phyloP scores from a whole-genome alignment of 768 basidiomycete species.

The Tylopilus rubrobrunneus region DNA sequence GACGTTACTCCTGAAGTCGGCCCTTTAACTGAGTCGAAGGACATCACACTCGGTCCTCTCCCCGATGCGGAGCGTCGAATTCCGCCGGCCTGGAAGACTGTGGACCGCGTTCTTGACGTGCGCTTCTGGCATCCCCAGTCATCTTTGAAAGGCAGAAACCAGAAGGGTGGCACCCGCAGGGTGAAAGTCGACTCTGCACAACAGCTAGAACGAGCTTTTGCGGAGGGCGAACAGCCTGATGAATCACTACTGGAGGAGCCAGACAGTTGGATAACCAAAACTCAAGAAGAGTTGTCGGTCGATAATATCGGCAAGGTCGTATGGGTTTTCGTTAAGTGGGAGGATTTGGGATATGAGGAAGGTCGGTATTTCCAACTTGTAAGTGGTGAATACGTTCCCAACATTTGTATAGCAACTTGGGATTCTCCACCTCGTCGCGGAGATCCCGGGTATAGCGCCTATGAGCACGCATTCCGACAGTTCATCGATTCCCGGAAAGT shows the following conservation, averaged over 20 bases:
- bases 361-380: slow-evolving; percentile 41
- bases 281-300: slow-evolving; percentile 41
- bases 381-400: background rate
- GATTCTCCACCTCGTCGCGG: slow-evolving; percentile 74
- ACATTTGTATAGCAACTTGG: slow-evolving; percentile 67
- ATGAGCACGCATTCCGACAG: slow-evolving; percentile 58
- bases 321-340: slow-evolving; percentile 92
- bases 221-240: slow-evolving; percentile 63
- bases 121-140: slow-evolving; percentile 52
- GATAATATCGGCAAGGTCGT: slow-evolving; percentile 59
- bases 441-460: slow-evolving; percentile 60
- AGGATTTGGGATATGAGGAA: slow-evolving; percentile 89
- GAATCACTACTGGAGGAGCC: slow-evolving; percentile 51
- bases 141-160: slow-evolving; percentile 9
- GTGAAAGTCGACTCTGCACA: slow-evolving; percentile 30
- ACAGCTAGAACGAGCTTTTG: slow-evolving; percentile 39
- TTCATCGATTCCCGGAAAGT: slow-evolving; percentile 65
- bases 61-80: slow-evolving; percentile 73
- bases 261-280: slow-evolving; percentile 44
- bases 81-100: slow-evolving; percentile 77
- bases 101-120: slow-evolving; percentile 90
- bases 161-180: slow-evolving; percentile 23
- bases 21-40: slow-evolving; percentile 26
- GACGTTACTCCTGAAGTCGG: slow-evolving; percentile 35
- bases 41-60: slow-evolving; percentile 36